These are phyloP conservation scores for Fusarium tupiense DNA, from an alignment of 2,329 filamentous ascomycete species.

Conservation along the genomic window DNA sequence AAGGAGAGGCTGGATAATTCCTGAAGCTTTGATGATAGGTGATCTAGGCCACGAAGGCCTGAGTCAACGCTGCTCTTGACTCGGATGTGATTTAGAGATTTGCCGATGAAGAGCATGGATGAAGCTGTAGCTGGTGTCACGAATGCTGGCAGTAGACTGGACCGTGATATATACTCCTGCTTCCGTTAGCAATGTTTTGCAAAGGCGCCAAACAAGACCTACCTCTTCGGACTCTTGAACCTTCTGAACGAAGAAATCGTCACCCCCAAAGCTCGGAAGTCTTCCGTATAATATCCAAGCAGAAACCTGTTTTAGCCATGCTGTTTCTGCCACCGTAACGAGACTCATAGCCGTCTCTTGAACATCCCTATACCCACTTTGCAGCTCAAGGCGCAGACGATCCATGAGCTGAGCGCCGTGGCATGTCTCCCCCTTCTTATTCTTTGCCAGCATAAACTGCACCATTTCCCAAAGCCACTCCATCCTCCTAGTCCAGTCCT, in stretches of 20 bases:
- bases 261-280: slow-evolving; percentile 77
- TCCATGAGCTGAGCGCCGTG: slow-evolving; percentile 81
- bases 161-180: slow-evolving; percentile 67
- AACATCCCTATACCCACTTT: slow-evolving; percentile 90
- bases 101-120: slow-evolving; percentile 91
- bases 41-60: slow-evolving; percentile 61
- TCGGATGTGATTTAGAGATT: slow-evolving; percentile 85
- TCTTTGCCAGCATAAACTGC: slow-evolving; percentile 69
- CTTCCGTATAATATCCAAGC: slow-evolving; percentile 92
- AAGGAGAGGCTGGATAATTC: slow-evolving; percentile 75
- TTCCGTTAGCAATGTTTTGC: not conserved
- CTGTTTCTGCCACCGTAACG: slow-evolving; percentile 81
- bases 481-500: slow-evolving; percentile 84
- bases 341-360: slow-evolving; percentile 79
- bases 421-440: slow-evolving; percentile 54
- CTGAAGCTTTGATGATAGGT: slow-evolving; percentile 74
- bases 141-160: slow-evolving; percentile 78
- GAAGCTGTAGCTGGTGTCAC: slow-evolving; percentile 77
- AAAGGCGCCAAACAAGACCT: slow-evolving; percentile 20
- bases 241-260: slow-evolving; percentile 86
- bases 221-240: slow-evolving; percentile 55
- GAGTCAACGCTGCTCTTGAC: slow-evolving; percentile 60
- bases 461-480: slow-evolving; percentile 85
- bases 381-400: slow-evolving; percentile 76
- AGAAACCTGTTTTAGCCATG: slow-evolving; percentile 90